phyloP scores from a whole-genome alignment of 2,329 filamentous ascomycete species.

The Pyrenophora tritici-repentis region DNA sequence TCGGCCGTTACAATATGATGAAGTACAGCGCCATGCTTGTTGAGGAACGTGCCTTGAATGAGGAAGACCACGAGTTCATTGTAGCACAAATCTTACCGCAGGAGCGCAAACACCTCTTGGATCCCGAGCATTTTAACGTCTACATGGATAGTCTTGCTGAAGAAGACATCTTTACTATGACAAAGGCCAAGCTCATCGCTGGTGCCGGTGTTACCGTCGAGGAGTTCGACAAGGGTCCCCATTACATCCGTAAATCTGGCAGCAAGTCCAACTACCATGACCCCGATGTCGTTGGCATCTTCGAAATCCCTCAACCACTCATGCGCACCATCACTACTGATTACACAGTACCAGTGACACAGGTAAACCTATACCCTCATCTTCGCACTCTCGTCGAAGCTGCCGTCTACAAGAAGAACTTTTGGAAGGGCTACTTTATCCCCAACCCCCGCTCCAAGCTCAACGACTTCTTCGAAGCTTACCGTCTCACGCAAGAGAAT shows the following conservation, averaged over 20 bases:
- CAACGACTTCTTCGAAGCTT: constrained; percentile 14
- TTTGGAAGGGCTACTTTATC: constrained; percentile 20
- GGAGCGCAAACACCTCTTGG: constrained; percentile 2
- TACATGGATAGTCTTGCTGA: constrained; percentile 9
- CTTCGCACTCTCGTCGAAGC: constrained; percentile 20
- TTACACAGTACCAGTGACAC: background rate
- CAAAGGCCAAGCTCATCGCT: background rate
- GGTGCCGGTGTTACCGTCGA: constrained; percentile 1
- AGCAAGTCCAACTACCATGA: background rate
- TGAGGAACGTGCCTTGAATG: constrained; percentile 3
- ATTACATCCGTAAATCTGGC: background rate
- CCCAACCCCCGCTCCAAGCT: constrained; percentile 10
- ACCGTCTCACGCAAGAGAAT: background rate
- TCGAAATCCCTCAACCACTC: constrained; percentile 8
- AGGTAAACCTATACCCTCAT: background rate
- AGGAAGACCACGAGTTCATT: constrained; percentile 16
- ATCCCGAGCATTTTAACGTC: constrained; percentile 14
- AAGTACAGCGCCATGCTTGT: constrained; percentile 4
- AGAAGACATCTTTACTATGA: constrained; percentile 11
- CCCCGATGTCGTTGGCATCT: constrained; percentile 1
- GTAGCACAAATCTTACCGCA: constrained; percentile 12
- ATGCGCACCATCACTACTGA: background rate
- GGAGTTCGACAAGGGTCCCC: constrained; percentile 9
- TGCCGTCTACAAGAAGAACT: constrained; percentile 18
- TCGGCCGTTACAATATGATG: constrained; percentile 12